Conservation (phyloP, 139 green algal genomes). For the Parachlorella kessleri region DNA sequence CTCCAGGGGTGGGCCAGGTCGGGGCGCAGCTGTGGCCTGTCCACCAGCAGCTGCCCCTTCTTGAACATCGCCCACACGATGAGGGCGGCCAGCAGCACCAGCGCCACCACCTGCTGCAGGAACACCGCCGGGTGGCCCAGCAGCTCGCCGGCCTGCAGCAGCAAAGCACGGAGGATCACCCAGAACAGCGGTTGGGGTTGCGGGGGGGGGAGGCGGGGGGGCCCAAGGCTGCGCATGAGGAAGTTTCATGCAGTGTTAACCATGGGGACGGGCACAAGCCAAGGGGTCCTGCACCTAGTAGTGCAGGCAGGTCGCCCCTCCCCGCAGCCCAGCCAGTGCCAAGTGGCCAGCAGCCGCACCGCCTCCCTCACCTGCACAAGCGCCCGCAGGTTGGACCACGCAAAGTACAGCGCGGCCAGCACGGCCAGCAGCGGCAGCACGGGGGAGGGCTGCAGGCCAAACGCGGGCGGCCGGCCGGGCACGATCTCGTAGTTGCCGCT, state of each 20-base stretch:
- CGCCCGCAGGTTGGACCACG: conserved; percentile 16
- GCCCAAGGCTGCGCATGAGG: too few relatives aligned
- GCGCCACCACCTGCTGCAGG: conserved; percentile 48
- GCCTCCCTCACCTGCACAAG: neutral
- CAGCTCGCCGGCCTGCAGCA: neutral
- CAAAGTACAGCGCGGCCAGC: neutral
- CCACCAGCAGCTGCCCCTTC: conserved; percentile 65
- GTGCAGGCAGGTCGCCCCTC: too few relatives aligned
- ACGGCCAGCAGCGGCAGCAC: conserved; percentile 26
- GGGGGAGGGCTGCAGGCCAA: conserved; percentile 46
- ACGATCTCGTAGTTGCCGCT: conserved; percentile 55
- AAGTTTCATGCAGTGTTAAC: too few relatives aligned
- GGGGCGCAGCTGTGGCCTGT: conserved; percentile 71
- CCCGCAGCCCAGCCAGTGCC: too few relatives aligned
- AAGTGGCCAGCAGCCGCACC: too few relatives aligned
- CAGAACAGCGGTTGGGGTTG: neutral
- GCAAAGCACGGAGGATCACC: neutral
- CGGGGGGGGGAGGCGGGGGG: neutral
- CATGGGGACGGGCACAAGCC: too few relatives aligned
- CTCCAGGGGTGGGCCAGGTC: conserved; percentile 57
- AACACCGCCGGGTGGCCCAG: neutral
- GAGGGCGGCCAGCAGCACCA: conserved; percentile 47
- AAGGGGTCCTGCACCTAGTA: too few relatives aligned
- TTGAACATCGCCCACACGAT: conserved; percentile 58
- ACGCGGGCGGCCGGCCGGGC: conserved; percentile 19